Evolutionary conservation across 306 rosid species (phyloP), one percentile per base, ranked within the genome.

Genomic region (Pterocarpus santalinus): DNA sequence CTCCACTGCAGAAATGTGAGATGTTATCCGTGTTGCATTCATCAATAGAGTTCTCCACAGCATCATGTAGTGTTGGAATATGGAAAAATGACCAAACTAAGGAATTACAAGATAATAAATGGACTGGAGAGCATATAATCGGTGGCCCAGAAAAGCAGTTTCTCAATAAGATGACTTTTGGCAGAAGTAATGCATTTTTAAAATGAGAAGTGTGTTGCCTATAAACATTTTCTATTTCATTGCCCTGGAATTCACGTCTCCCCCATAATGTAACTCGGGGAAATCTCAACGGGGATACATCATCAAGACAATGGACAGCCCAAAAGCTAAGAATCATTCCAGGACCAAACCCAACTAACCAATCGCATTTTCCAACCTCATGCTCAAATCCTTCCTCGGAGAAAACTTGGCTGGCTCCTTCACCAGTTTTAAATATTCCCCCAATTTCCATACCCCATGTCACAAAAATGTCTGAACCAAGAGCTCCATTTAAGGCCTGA

Each of bases 271-370:
- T 95, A 85, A 95, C 85, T 81, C 94, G 91, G 53, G 97, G 97
- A 56, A 88, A 95, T 86, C 99, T 87, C 75, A 86, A 12, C 0
- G 97, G 97, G 28, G 89, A 88, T 64, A 87, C 79, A 76, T 95
- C 95, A 62, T 95, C 95, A 16, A 95, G 95, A 90, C 95, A 93
- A 86, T 90, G 97, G 63, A 93, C 81, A 39, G 97, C 97, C 99
- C 99, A 95, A 82, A 91, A 86, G 78, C 86, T 87, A 74, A 93
- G 89, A 71, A 78, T 7, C 82, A 51, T 80, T 80, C 91, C 97
- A 56, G 97, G 97, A 86, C 97, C 95, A 77, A 88, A 85, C 69
- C 90, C 94, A 75, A 93, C 73, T 65, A 95, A 63, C 97, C 97
- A 95, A 65, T 91, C 99, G 9, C 99, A 95, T 58, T 77, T 89